Evolutionary conservation across 495 filamentous ascomycete species (phyloP), one percentile per base, ranked within the genome.

Genomic region (Penicillium mononematosum): DNA sequence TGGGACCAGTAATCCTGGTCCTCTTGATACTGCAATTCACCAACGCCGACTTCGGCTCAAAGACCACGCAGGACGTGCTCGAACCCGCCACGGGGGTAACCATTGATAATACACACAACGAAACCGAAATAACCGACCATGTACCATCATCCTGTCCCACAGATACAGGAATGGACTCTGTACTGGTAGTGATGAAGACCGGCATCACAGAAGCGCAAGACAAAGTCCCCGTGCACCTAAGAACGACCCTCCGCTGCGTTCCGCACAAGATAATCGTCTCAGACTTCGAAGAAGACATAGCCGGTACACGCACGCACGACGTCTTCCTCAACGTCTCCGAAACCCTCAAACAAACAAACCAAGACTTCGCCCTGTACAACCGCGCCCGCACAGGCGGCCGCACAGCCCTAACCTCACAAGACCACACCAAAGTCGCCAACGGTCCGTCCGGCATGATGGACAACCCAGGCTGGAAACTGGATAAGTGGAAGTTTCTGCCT

Each of bases 401-500:
- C 17, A 45, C 58, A 19, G 75, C 69, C 3, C 69, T 78, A n/a
- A 63, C 58, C 0, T 14, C 42, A 1, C 53, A 70, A 20, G 69
- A 75, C 50, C 45, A 63, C 5, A 60, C 39, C 16, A 64, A 73
- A 31, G 74, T 75, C 44, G 55, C 56, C 36, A 75, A 72, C 51
- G 61, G 66, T 16, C 58, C 70, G 0, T 58, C 66, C 32, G 75
- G 74, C 9, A 75, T 73, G 59, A 60, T 47, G 4, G 66, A 68
- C 20, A 77, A 76, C 25, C 73, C 75, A 1, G 86, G 82, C 20
- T 90, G 86, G 85, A 78, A 75, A 51, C 72, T 87, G 14, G 86
- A 89, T 68, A 87, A 86, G 64, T 88, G 83, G 77, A 89, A 88
- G 68, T 88, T 88, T 65, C 71, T 89, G 6, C 83, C 85, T 4